phyloP scores from a whole-genome alignment of 176 grass and related monocot species.

The Aegilops bicornis region DNA sequence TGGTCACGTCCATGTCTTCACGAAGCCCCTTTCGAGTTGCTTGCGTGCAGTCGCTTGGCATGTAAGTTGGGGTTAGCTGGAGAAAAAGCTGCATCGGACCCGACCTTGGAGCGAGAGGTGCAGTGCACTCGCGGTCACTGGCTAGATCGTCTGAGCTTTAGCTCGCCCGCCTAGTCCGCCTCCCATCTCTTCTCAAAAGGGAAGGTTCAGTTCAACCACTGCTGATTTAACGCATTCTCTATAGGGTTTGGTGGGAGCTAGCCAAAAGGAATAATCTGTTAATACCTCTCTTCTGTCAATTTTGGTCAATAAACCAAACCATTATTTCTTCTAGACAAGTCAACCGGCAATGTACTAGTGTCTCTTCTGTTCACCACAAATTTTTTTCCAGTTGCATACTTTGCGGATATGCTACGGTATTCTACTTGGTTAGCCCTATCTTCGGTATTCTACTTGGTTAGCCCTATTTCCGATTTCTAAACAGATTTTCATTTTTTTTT shows the following conservation, averaged over 20 bases:
- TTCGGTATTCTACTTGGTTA: too few relatives aligned
- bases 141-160: conserved; percentile 12
- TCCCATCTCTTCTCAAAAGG: not conserved
- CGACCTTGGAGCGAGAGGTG: not conserved
- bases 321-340: not conserved
- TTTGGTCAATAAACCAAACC: not conserved
- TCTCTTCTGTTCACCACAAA: not conserved
- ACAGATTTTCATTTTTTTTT: too few relatives aligned
- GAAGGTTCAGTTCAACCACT: conserved; percentile 19
- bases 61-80: conserved; percentile 24
- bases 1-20: conserved; percentile 17
- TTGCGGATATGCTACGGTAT: too few relatives aligned
- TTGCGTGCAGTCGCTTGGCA: conserved; percentile 42
- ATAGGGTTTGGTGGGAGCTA: not conserved
- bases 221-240: conserved; percentile 26
- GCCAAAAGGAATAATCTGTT: not conserved
- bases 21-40: conserved; percentile 8
- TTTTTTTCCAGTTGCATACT: not conserved
- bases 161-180: not conserved
- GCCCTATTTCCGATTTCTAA: too few relatives aligned
- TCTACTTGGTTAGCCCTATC: too few relatives aligned
- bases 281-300: not conserved
- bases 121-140: not conserved
- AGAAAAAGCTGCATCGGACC: not conserved
- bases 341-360: not conserved